These are phyloP conservation scores for Vaccinium myrtillus DNA, from an alignment of 148 eudicot genomes.

Conservation along the genomic window DNA sequence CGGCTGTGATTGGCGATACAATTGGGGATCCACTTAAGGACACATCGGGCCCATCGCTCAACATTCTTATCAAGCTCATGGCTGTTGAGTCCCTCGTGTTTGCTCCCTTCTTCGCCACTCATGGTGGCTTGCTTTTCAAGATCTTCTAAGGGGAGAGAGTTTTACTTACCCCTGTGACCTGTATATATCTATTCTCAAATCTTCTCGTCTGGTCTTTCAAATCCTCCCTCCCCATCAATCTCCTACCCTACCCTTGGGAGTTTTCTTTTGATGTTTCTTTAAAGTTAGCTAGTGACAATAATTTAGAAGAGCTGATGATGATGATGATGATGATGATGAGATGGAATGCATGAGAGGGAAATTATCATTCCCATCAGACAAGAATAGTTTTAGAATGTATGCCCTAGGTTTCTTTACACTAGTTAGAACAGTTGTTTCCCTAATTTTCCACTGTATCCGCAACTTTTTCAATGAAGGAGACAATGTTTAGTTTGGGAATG, in stretches of 20 bases:
- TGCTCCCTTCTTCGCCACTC: constrained; percentile 77
- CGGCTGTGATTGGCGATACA: constrained; percentile 87
- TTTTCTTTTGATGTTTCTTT: not conserved
- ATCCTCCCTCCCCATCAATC: not conserved
- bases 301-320: constrained; percentile 1
- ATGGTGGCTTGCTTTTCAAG: constrained; percentile 12
- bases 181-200: not conserved
- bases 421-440: not conserved
- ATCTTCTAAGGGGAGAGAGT: not conserved
- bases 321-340: not conserved
- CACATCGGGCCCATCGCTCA: constrained; percentile 79
- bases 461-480: constrained; percentile 1
- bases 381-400: not conserved
- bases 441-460: not conserved
- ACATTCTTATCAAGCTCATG: constrained; percentile 86
- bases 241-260: not conserved
- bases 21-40: constrained; percentile 86
- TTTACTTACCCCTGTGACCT: not conserved
- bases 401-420: not conserved
- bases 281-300: constrained; percentile 10
- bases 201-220: not conserved
- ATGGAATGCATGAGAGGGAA: not conserved
- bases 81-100: constrained; percentile 83
- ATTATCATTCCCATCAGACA: not conserved
- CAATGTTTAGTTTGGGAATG: not conserved